Base-by-base conservation (phyloP, 768 basidiomycete species). In the Naganishia kalamii region DNA sequence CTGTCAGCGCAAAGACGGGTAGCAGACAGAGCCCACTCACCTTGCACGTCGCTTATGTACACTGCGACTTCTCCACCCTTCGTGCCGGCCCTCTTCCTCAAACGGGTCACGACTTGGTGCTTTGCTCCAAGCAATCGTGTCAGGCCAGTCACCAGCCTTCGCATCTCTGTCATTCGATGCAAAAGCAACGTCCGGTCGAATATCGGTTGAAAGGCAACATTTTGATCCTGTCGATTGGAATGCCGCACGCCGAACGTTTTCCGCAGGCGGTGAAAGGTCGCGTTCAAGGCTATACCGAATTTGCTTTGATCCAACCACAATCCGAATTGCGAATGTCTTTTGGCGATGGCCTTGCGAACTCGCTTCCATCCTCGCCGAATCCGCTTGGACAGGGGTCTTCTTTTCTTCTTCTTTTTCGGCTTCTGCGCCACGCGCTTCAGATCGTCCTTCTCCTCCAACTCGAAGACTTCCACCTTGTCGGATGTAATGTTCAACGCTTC, bases 1-100 rank as follows among this genome's bases (percentile, higher is more conserved):
- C 63, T 64, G 70, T 41, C 13, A 63, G 37, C 41, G 15, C 15
- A 6, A 67, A 44, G 33, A 30, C 59, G 60, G 46, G 35, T 29
- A 3, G 46, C 43, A 4, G 25, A 12, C 15, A 43, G 23, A 40
- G 11, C 41, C 23, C 1, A 50, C 81, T 50, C 69, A 91, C 92
- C 92, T 81, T 92, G 89, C 1, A 97, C 84, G 76, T 97, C 92
- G 25, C 89, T 90, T 80, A 93, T 84, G 74, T 94, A 91, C 2
- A 92, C 88, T 12, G 85, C 86, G 25, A 94, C 84, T 68, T 90
- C 89, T 23, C 70, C 65, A 71, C 75, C 67, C 75, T 83, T 60
- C 83, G 77, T 75, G 50, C 63, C 76, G 1, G 90, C 81, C 19
- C 92, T 81, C 76, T 94, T 93, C 70, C 85, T 81, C 62, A 93